Percentiles rank a stretch among this genome's conserved stretches.
Conservation (phyloP, 2,329 filamentous ascomycete species). For the Talaromyces pinophilus region DNA sequence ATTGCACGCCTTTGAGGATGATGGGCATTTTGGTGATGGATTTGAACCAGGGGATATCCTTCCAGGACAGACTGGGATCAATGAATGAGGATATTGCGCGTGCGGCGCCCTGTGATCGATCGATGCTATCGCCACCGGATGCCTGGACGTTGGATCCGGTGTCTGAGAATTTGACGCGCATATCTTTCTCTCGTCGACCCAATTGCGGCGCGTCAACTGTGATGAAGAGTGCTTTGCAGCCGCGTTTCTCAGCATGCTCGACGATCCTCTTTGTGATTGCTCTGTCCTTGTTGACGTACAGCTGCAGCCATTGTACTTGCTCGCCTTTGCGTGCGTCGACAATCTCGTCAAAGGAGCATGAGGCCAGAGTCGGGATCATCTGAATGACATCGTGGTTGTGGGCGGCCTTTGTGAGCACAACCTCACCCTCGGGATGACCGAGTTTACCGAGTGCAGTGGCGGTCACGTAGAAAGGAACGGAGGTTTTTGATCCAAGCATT, state of each 20-base stretch:
- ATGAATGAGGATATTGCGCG: slow-evolving; percentile 96
- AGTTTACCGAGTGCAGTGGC: slow-evolving; percentile 95
- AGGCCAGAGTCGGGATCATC: slow-evolving; percentile 97
- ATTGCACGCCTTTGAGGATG: slow-evolving; percentile 92
- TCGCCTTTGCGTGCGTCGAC: slow-evolving; percentile 76
- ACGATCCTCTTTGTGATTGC: slow-evolving; percentile 88
- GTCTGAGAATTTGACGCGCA: slow-evolving; percentile 89
- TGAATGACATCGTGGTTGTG: slow-evolving; percentile 87
- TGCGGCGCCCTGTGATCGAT: slow-evolving; percentile 88
- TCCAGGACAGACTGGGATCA: slow-evolving; percentile 90
- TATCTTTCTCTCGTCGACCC: slow-evolving; percentile 93
- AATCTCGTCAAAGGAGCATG: slow-evolving; percentile 97
- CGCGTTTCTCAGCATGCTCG: slow-evolving; percentile 83
- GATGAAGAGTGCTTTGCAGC: slow-evolving; percentile 95
- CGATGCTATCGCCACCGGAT: slow-evolving; percentile 63
- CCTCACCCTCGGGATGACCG: slow-evolving; percentile 90
- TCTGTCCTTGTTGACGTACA: slow-evolving; percentile 96
- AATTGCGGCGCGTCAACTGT: slow-evolving; percentile 97
- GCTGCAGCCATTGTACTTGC: slow-evolving; percentile 93
- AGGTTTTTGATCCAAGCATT: slow-evolving; percentile 84
- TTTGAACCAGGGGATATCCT: slow-evolving; percentile 90
- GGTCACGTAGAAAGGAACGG: slow-evolving; percentile 93
- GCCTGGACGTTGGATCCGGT: slow-evolving; percentile 79
- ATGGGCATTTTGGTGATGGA: slow-evolving; percentile 93
- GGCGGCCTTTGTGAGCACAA: slow-evolving; percentile 81